Base-by-base conservation (phyloP, 306 rosid genomes). In the Pachyrhizus erosus region DNA sequence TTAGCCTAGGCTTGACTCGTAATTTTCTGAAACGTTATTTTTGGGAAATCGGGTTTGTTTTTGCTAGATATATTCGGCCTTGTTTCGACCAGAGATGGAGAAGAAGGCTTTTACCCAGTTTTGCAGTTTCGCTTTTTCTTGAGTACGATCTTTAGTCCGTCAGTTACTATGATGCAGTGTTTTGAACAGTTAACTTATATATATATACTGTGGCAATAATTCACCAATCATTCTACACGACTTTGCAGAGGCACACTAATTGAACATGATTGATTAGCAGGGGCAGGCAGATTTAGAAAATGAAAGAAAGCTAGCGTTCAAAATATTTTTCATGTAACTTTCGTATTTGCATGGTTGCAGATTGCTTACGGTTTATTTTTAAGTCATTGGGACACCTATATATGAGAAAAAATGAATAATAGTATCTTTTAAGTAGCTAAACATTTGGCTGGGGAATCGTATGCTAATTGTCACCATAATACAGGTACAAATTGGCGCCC, bases 401-500 rank as follows among this genome's bases (percentile, higher is more conserved):
- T 79, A 49, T 77, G 60, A 58, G n/a, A n/a, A n/a, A n/a, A 62
- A 84, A 54, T 33, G 42, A 12, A 10, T 58, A 17, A 52, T 66
- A 39, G 24, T 27, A 23, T 77, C 26, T 24, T 61, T 52, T 60
- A 64, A 46, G 37, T 48, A 12, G 83, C 70, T 55, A 57, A 76
- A 40, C 54, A 1, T 24, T 77, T 78, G 39, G 66, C 54, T 23
- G 48, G 80, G 60, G 73, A 69, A 39, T 49, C 48, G 7, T 68
- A 66, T 84, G 80, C 75, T 76, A 61, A 58, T 76, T 87, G 33
- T 80, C 39, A 29, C 77, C 76, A 26, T 33, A 80, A 65, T 86
- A 79, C 93, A 96, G 99, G 97, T 96, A 52, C 99, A 94, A 86
- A 92, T 96, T 86, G 98, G 99, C 2, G 76, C 97, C 2, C 99